A percentile compares a stretch with the other conserved stretches of the same genome.
Conservation (phyloP, 2,329 filamentous ascomycete species). For the Xylaria hypoxylon region DNA sequence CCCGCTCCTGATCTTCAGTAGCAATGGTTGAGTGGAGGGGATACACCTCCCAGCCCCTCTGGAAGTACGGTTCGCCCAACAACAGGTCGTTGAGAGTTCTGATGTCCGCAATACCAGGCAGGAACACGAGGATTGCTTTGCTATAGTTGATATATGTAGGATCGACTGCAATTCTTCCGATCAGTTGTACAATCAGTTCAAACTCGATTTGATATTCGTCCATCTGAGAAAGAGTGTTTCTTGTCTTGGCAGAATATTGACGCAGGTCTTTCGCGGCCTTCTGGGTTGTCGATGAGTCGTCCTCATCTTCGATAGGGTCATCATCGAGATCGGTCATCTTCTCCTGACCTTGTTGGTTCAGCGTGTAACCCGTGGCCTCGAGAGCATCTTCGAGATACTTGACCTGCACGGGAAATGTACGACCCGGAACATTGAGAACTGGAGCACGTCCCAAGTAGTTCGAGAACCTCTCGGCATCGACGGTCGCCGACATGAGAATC, state of each 20-base stretch:
- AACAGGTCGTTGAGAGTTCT: constrained; percentile 88
- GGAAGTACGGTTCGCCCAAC: constrained; percentile 79
- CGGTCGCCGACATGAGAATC: constrained; percentile 96
- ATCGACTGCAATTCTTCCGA: constrained; percentile 79
- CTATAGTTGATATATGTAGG: constrained; percentile 77
- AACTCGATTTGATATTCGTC: constrained; percentile 95
- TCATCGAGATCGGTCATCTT: constrained; percentile 73
- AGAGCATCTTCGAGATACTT: constrained; percentile 93
- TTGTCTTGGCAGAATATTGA: constrained; percentile 80
- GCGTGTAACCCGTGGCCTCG: constrained; percentile 81
- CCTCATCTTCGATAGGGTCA: constrained; percentile 64
- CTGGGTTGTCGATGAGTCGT: constrained; percentile 63
- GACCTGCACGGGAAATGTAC: constrained; percentile 91
- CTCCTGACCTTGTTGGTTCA: constrained; percentile 63
- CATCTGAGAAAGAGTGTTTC: constrained; percentile 78
- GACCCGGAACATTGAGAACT: constrained; percentile 88
- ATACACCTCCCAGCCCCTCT: constrained; percentile 83
- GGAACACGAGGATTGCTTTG: constrained; percentile 91
- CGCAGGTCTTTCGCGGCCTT: constrained; percentile 74
- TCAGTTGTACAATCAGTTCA: constrained; percentile 82
- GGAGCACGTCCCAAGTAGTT: constrained; percentile 87
- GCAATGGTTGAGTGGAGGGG: constrained; percentile 94
- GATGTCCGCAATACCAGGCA: constrained; percentile 95
- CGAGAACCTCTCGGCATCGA: constrained; percentile 92
- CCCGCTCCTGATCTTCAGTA: constrained; percentile 94